Conservation (phyloP, 1,284 basidiomycete genomes). For the Mrakiaceae sp. region DNA sequence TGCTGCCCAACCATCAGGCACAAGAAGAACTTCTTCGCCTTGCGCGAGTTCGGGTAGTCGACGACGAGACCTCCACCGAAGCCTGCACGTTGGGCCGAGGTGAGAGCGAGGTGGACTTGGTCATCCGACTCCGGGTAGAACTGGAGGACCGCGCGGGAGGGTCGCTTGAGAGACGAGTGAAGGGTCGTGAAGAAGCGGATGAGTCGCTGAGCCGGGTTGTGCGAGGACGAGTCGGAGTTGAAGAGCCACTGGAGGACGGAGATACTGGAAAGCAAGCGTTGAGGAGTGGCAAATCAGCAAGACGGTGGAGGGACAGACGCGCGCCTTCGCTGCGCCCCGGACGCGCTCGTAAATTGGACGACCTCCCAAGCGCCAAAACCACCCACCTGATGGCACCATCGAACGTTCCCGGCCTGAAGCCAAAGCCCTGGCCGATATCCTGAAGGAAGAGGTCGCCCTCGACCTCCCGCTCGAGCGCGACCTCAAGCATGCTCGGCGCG, state of each 20-base stretch:
- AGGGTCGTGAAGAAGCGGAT: slow-evolving; percentile 93
- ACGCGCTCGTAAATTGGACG: too few relatives aligned
- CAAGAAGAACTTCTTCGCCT: slow-evolving; percentile 83
- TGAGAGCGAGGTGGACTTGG: slow-evolving; percentile 89
- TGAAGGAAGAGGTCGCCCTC: slow-evolving; percentile 88
- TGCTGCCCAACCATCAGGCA: slow-evolving; percentile 58
- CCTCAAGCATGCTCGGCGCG: slow-evolving; percentile 93
- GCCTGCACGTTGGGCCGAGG: slow-evolving; percentile 82
- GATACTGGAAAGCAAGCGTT: slow-evolving; percentile 47
- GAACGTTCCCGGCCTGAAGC: slow-evolving; percentile 90
- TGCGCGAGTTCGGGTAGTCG: slow-evolving; percentile 93
- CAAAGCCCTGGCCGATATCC: slow-evolving; percentile 86
- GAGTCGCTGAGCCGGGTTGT: slow-evolving; percentile 85
- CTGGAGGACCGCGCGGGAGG: slow-evolving; percentile 75
- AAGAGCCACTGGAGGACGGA: slow-evolving; percentile 98
- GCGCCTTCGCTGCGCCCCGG: too few relatives aligned
- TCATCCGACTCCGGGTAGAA: slow-evolving; percentile 94
- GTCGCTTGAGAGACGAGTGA: slow-evolving; percentile 80
- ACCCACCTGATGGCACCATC: slow-evolving; percentile 90
- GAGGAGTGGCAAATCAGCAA: not conserved
- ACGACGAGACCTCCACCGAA: slow-evolving; percentile 96
- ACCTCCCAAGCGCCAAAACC: not conserved
- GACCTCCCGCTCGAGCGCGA: slow-evolving; percentile 83
- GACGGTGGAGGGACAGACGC: not conserved
- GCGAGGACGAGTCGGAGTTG: slow-evolving; percentile 88